Base-by-base conservation (phyloP, 2,329 filamentous ascomycete genomes). In the Apiospora sp. region DNA sequence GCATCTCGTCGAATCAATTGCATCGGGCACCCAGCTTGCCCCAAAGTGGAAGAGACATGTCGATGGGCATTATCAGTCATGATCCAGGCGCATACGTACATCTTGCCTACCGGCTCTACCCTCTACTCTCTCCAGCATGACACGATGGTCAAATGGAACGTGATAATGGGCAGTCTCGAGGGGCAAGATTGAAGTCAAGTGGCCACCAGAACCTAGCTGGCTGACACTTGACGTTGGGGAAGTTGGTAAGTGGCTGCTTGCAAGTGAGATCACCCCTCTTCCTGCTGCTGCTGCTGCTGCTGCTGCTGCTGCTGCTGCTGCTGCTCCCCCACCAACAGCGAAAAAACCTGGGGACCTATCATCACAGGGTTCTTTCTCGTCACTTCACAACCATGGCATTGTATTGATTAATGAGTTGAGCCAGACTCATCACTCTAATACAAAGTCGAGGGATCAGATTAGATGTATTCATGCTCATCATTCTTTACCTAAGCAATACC, bases 21-120 rank as follows among this genome's bases (percentile, higher is more conserved):
- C 58, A 41, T 64, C 22, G 49, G 49, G 10, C 49, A 51, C 19
- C 30, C 58, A 41, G 4, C 34, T 37, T n/a, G 14, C 5, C 51
- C 51, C 19, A 14, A 58, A 58, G 24, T 58, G 51, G 19, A 64
- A 10, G 58, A 5, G 8, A n/a, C 41, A 13, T n/a, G 19, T 41
- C 58, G 58, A 41, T n/a, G 58, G 58, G 58, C 30, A 34, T 64
- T 64, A 24, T 64, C 58, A 64, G 58, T 41, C 58, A 64, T 64
- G 54, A 61, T 61, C 30, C 30, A 61, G 54, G 54, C 30, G 30
- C 54, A 22, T 61, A 30, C 27, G 4, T 54, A 16, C 51, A 30
- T 30, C 27, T 54, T 41, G 8, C 8, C 37, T 41, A 30, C 27
- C 24, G 19, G 22, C 48, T 27, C 24, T 58, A 30, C 34, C 58